A percentile compares a stretch with the other conserved stretches of the same genome.
phyloP scores from a whole-genome alignment of 2,329 filamentous ascomycete genomes.

The Ascochyta pisi region DNA sequence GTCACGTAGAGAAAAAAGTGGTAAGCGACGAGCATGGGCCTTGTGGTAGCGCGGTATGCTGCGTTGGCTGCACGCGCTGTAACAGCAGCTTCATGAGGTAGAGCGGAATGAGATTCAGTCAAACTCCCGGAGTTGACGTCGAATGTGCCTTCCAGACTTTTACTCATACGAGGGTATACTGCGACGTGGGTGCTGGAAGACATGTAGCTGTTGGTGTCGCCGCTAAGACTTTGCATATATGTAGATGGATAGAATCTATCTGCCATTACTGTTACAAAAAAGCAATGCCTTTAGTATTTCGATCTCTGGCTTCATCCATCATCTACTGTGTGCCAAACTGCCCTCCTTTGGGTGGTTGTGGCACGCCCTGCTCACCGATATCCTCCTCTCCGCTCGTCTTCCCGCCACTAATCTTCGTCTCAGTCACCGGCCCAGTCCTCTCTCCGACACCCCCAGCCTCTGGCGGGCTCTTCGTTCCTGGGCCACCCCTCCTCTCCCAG shows the following conservation, averaged over 20 bases:
- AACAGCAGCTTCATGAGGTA: too few species aligned
- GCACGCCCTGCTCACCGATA: constrained; percentile 16
- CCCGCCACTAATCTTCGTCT: constrained; percentile 20
- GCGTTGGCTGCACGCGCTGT: too few species aligned
- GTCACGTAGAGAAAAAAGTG: too few species aligned
- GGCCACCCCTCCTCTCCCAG: constrained; percentile 77
- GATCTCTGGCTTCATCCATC: neutral
- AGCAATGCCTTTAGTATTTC: neutral
- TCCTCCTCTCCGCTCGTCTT: constrained; percentile 27
- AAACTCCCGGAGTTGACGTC: too few species aligned
- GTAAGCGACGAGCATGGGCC: too few species aligned
- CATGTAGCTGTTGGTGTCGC: too few species aligned
- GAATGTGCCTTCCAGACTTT: too few species aligned
- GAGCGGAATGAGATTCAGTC: too few species aligned
- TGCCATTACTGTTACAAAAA: neutral
- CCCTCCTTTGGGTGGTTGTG: constrained; percentile 17
- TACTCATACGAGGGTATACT: too few species aligned
- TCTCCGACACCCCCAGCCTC: constrained; percentile 28
- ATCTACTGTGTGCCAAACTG: constrained; percentile 15
- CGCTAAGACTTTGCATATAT: too few species aligned
- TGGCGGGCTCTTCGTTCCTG: constrained; percentile 39
- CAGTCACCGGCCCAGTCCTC: constrained; percentile 20
- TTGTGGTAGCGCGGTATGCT: too few species aligned
- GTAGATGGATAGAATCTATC: neutral
- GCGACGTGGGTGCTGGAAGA: too few species aligned